phyloP scores from a whole-genome alignment of 176 grass and related monocot species.

The Eleusine coracana region DNA sequence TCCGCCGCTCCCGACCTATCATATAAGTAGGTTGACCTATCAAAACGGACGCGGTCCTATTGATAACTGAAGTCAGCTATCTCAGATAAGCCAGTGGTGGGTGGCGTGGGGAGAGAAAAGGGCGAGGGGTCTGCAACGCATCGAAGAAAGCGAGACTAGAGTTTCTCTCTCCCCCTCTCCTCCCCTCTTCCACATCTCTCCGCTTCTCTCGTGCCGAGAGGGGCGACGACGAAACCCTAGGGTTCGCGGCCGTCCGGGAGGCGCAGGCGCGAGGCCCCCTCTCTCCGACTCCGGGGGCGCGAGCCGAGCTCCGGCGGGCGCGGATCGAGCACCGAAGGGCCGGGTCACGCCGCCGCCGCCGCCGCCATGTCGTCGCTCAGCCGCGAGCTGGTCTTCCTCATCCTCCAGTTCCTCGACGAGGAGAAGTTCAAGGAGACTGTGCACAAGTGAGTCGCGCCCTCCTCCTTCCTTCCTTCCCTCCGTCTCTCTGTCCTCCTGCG shows the following conservation, averaged over 20 bases:
- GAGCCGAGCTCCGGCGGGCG: conserved; percentile 5
- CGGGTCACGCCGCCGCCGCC: background rate
- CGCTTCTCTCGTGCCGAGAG: conserved; percentile 44
- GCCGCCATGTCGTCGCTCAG: conserved; percentile 86
- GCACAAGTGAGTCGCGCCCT: conserved; percentile 62
- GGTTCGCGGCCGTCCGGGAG: conserved; percentile 23
- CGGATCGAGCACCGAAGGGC: conserved; percentile 44
- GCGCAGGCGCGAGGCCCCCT: background rate
- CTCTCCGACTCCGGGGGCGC: background rate
- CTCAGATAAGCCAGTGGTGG: conserved; percentile 60
- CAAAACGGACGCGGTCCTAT: rapidly evolving
- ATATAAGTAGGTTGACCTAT: rapidly evolving
- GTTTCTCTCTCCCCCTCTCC: conserved; percentile 45
- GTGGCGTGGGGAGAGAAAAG: conserved; percentile 57
- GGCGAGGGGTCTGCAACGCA: conserved; percentile 94
- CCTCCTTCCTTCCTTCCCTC: background rate
- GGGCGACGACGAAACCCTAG: conserved; percentile 78
- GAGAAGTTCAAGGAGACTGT: conserved; percentile 99
- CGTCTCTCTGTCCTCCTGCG: background rate
- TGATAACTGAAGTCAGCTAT: rapidly evolving
- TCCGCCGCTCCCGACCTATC: conserved; percentile 49
- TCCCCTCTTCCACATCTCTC: conserved; percentile 46
- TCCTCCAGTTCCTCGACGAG: conserved; percentile 99
- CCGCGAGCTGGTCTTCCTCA: conserved; percentile 98
- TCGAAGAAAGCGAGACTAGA: conserved; percentile 92